Percentiles rank a stretch among this genome's conserved stretches.
Evolutionary conservation across 768 basidiomycete species (phyloP).

Genomic region (Tylopilus sp.): DNA sequence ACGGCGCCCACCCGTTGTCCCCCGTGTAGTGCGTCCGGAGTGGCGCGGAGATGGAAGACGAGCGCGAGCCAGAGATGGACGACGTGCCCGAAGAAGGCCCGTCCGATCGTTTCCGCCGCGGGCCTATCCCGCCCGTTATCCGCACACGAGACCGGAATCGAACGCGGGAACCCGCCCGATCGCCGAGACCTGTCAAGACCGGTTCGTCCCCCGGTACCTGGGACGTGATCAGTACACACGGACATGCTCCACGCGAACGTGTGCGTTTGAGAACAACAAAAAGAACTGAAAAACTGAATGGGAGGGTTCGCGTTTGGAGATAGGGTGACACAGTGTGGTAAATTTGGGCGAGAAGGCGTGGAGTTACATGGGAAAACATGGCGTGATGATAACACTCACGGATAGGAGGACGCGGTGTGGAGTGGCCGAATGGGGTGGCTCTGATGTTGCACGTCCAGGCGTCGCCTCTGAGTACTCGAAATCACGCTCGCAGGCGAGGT

Average conservation of each 20-base stretch:
- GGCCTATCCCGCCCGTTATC: conserved; percentile 66
- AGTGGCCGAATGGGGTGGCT: neutral
- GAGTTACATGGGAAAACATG: neutral
- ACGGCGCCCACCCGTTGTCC: conserved; percentile 54
- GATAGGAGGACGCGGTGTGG: neutral
- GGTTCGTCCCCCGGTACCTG: conserved; percentile 19
- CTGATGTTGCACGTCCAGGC: neutral
- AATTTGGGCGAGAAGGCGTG: neutral
- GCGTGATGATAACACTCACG: conserved; percentile 12
- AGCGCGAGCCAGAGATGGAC: conserved; percentile 59
- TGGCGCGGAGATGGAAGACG: conserved; percentile 81
- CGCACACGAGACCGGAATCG: conserved; percentile 75
- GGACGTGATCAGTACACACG: conserved; percentile 5
- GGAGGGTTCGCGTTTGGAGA: neutral
- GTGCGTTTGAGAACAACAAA: too few relatives aligned
- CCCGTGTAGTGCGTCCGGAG: conserved; percentile 57
- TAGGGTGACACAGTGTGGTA: neutral
- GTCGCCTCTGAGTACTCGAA: conserved; percentile 4
- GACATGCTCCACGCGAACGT: neutral
- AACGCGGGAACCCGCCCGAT: conserved; percentile 35
- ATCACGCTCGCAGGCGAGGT: conserved; percentile 13
- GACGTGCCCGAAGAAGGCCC: conserved; percentile 27
- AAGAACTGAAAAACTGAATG: too few relatives aligned
- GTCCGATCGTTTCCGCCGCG: conserved; percentile 36
- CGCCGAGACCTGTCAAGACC: neutral